These are phyloP conservation scores for Penicillium lagena DNA, from an alignment of 495 filamentous ascomycete species.

Conservation along the genomic window DNA sequence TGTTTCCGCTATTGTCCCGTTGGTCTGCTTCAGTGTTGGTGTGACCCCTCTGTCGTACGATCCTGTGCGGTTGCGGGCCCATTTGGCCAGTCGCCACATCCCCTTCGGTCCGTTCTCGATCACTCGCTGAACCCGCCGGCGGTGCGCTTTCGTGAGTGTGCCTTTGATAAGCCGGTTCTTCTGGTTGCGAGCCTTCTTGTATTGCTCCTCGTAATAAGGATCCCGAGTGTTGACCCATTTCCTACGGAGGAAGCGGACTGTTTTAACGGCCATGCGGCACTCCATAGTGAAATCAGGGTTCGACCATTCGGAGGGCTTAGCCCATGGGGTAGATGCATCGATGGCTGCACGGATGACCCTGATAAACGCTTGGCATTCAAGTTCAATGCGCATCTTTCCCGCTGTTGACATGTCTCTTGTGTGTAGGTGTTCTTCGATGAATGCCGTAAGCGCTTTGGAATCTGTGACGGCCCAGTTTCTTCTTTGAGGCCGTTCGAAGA, in stretches of 20 bases:
- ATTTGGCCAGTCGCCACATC: slow-evolving; percentile 7
- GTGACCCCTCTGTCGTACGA: neutral
- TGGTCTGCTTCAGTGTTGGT: neutral
- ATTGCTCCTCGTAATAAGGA: slow-evolving; percentile 1
- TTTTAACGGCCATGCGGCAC: slow-evolving; percentile 1
- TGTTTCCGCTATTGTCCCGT: neutral
- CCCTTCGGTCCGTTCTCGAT: slow-evolving; percentile 2
- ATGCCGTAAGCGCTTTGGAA: neutral
- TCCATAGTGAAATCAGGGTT: slow-evolving; percentile 2
- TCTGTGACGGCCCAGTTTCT: slow-evolving; percentile 3
- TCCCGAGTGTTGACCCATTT: neutral
- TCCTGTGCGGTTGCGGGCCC: neutral
- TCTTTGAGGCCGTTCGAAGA: neutral
- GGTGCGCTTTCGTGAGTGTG: neutral
- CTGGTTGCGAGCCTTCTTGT: slow-evolving; percentile 1
- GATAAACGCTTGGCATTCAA: neutral
- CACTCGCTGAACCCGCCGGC: slow-evolving; percentile 2
- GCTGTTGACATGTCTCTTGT: neutral
- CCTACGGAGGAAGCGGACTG: neutral
- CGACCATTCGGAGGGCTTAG: slow-evolving; percentile 2
- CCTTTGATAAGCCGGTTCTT: slow-evolving; percentile 5
- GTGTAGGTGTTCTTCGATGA: neutral
- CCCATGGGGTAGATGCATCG: slow-evolving; percentile 2
- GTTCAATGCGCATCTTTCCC: neutral
- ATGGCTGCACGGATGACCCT: neutral